Percentiles rank a stretch among this genome's conserved stretches.
Conservation (phyloP, 1,284 basidiomycete genomes). For the Phellopilus nigrolimitatus region DNA sequence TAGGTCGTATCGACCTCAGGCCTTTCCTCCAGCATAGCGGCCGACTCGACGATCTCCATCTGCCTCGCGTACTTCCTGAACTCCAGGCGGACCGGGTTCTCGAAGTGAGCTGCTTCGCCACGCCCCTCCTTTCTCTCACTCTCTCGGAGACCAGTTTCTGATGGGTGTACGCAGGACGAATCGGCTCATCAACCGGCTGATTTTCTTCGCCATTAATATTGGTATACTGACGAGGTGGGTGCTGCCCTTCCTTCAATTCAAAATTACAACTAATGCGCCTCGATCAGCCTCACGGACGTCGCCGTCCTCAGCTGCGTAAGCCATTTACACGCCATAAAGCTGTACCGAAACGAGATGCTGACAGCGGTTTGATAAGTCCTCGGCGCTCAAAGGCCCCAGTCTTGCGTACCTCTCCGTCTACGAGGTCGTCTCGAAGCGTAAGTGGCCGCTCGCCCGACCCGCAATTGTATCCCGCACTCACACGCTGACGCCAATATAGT, state of each 20-base stretch:
- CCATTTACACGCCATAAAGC: background rate
- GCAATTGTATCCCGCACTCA: background rate
- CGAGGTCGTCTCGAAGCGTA: conserved; percentile 2
- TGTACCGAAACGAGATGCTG: no score
- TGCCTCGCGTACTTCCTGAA: conserved; percentile 1
- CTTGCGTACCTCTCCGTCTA: background rate
- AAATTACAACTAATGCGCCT: background rate
- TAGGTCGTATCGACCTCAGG: conserved; percentile 2
- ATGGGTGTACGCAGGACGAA: conserved; percentile 1
- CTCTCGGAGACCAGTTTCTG: background rate
- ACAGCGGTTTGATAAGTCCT: background rate
- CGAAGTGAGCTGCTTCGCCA: background rate
- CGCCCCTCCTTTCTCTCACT: background rate
- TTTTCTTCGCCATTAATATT: conserved; percentile 7
- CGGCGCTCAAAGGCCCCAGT: background rate
- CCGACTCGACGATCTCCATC: background rate
- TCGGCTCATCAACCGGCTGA: background rate
- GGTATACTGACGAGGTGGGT: conserved; percentile 1
- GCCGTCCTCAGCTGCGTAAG: background rate
- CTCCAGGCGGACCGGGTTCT: conserved; percentile 3
- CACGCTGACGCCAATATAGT: background rate
- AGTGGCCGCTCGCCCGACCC: background rate
- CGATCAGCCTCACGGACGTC: background rate
- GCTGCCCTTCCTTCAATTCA: background rate
- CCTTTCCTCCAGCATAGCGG: background rate